Conservation (phyloP, 805 yeast species). For the Candida odintsovae region DNA sequence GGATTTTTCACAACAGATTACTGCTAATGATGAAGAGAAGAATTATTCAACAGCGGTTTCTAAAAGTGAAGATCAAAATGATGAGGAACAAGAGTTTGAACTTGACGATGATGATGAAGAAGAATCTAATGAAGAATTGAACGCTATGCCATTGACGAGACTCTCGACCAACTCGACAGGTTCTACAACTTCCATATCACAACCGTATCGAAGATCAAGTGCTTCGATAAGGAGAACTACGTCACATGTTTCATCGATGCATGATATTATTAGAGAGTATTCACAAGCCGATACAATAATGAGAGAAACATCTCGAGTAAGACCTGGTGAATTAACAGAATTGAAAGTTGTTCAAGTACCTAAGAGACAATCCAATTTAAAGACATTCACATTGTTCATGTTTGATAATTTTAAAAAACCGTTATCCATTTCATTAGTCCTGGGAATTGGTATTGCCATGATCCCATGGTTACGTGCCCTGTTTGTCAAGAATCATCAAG, state of each 20-base stretch:
- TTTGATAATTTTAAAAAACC: slow-evolving; percentile 62
- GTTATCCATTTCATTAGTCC: slow-evolving; percentile 60
- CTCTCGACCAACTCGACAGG: not conserved
- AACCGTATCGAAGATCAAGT: not conserved
- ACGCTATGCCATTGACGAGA: not conserved
- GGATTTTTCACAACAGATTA: slow-evolving; percentile 38
- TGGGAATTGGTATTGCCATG: slow-evolving; percentile 68
- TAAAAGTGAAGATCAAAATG: not conserved
- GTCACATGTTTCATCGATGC: slow-evolving; percentile 21
- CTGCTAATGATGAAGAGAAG: slow-evolving; percentile 1
- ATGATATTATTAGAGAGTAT: slow-evolving; percentile 45
- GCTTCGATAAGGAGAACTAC: slow-evolving; percentile 8
- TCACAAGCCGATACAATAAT: slow-evolving; percentile 20
- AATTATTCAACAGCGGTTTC: not conserved
- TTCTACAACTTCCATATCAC: not conserved
- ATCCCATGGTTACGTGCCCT: slow-evolving; percentile 82
- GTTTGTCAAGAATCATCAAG: slow-evolving; percentile 44
- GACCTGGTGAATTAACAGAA: slow-evolving; percentile 19
- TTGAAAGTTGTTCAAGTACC: slow-evolving; percentile 7
- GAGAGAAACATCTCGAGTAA: slow-evolving; percentile 10
- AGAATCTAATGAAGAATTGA: slow-evolving; percentile 1
- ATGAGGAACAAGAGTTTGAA: not conserved
- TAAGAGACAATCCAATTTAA: slow-evolving; percentile 1
- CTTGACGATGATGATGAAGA: not conserved
- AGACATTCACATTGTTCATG: slow-evolving; percentile 30